Percentiles rank a stretch among this genome's conserved stretches.
Conservation (phyloP, 2,329 filamentous ascomycete species). For the Arachnomyces sp. region DNA sequence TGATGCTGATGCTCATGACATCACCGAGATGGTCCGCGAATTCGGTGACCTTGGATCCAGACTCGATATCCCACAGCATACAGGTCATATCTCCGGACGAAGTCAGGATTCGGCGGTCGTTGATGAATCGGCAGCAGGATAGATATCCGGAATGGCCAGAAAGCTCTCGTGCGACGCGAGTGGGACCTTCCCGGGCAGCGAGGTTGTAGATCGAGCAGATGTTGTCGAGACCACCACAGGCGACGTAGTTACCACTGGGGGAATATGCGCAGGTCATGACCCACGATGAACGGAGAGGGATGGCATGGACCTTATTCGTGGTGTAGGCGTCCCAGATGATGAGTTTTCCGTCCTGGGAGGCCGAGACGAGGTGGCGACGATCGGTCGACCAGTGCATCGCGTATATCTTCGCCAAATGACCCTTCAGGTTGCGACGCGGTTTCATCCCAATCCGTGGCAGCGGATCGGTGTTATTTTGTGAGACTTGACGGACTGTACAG, state of each 20-base stretch:
- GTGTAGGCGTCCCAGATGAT: constrained; percentile 99
- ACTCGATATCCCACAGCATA: constrained; percentile 99
- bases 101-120: constrained; percentile 93
- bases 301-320: constrained; percentile 98
- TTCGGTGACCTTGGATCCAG: constrained; percentile 91
- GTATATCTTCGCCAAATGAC: constrained; percentile 98
- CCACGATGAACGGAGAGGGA: constrained; percentile 94
- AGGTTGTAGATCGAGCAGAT: constrained; percentile 99
- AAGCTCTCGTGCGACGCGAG: constrained; percentile 86
- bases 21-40: constrained; percentile 97
- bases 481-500: constrained; percentile 67
- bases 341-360: constrained; percentile 96
- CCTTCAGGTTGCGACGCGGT: constrained; percentile 92
- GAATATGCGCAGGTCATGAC: constrained; percentile 99
- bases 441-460: constrained; percentile 95
- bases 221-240: constrained; percentile 96
- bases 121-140: constrained; percentile 97
- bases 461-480: constrained; percentile 83
- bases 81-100: constrained; percentile 99
- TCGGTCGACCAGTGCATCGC: constrained; percentile 99
- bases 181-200: constrained; percentile 93
- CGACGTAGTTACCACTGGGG: constrained; percentile 95
- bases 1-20: constrained; percentile 99
- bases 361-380: constrained; percentile 90
- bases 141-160: constrained; percentile 96